These are phyloP conservation scores for Panellus pusillus DNA, from an alignment of 768 basidiomycete genomes.

Conservation along the genomic window DNA sequence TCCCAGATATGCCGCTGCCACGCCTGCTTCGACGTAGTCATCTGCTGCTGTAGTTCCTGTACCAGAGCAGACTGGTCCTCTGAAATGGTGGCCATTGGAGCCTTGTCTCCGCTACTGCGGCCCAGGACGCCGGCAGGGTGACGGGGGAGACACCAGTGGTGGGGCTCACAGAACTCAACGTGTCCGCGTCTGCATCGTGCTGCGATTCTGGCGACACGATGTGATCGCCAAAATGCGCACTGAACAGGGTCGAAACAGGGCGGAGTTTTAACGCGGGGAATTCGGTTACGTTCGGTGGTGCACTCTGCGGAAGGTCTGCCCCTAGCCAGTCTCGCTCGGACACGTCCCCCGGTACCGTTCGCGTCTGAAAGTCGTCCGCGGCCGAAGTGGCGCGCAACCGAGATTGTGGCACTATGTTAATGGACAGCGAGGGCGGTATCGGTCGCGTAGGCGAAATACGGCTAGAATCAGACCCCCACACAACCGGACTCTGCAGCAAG, in stretches of 20 bases:
- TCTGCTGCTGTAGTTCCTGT: conserved; percentile 60
- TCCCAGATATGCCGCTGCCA: conserved; percentile 79
- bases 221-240: conserved; percentile 61
- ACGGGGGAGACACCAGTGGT: conserved; percentile 46
- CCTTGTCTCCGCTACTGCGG: conserved; percentile 30
- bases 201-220: conserved; percentile 35
- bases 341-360: conserved; percentile 24
- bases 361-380: conserved; percentile 26
- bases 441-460: conserved; percentile 29
- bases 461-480: conserved; percentile 15
- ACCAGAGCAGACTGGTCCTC: conserved; percentile 49
- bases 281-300: conserved; percentile 60
- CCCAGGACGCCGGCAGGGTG: conserved; percentile 36
- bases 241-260: conserved; percentile 76
- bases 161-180: conserved; percentile 51
- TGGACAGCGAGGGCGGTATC: conserved; percentile 41
- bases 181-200: conserved; percentile 44
- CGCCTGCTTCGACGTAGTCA: conserved; percentile 53
- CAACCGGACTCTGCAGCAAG: conserved; percentile 26
- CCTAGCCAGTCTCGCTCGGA: conserved; percentile 28
- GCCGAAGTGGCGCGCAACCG: conserved; percentile 25
- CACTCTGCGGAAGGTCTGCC: conserved; percentile 50
- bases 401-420: conserved; percentile 36
- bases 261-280: conserved; percentile 71
- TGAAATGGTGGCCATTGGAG: conserved; percentile 24